These are phyloP conservation scores for Magnusiomyces clavatus DNA, from an alignment of 1,139 yeast genomes.

Conservation along the genomic window DNA sequence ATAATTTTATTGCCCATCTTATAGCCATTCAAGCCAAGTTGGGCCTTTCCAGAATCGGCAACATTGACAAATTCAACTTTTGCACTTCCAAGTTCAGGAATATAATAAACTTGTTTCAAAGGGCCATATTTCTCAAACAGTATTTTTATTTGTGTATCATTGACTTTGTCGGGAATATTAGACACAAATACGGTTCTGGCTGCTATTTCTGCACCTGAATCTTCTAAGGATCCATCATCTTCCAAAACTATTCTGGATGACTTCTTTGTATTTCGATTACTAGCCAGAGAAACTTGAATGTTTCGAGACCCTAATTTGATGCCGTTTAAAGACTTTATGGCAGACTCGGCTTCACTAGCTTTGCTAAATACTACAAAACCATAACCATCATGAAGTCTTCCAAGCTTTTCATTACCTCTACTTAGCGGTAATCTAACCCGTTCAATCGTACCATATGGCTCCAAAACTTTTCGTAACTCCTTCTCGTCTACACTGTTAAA, in stretches of 20 bases:
- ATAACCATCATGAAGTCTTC: constrained; percentile 30
- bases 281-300: constrained; percentile 19
- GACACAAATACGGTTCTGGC: constrained; percentile 21
- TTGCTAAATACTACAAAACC: constrained; percentile 28
- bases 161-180: constrained; percentile 25
- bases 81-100: constrained; percentile 46
- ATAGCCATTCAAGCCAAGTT: constrained; percentile 41
- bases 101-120: constrained; percentile 44
- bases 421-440: constrained; percentile 21
- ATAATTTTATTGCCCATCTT: constrained; percentile 35
- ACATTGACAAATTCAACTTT: constrained; percentile 44
- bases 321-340: constrained; percentile 20
- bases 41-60: constrained; percentile 49
- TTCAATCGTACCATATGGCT: constrained; percentile 44
- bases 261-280: constrained; percentile 5
- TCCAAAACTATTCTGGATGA: constrained; percentile 8
- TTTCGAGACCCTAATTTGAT: constrained; percentile 18
- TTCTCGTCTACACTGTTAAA: constrained; percentile 31
- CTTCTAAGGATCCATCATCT: background rate
- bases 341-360: constrained; percentile 23
- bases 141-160: constrained; percentile 22
- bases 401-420: constrained; percentile 16
- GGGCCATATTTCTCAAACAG: constrained; percentile 39
- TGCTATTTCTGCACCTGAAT: constrained; percentile 10
- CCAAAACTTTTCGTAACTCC: constrained; percentile 30